A percentile compares a stretch with the other conserved stretches of the same genome.
These are phyloP conservation scores for Leishmania aethiopica DNA, from an alignment of 208 protist species.

Conservation along the genomic window DNA sequence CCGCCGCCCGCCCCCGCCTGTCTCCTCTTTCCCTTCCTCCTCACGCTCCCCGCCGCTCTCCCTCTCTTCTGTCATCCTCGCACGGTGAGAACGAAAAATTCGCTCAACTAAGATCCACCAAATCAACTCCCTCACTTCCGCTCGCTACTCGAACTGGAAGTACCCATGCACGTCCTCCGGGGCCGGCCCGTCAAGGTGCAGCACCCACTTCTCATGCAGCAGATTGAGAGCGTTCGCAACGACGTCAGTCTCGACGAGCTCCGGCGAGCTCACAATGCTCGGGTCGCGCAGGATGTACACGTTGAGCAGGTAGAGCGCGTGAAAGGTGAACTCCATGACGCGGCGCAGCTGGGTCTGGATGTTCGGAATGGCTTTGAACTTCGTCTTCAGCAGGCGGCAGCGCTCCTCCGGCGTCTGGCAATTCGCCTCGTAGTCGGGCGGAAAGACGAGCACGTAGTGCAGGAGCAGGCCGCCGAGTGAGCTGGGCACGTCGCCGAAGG, in stretches of 20 bases:
- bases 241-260: conserved; percentile 38
- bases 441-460: conserved; percentile 89
- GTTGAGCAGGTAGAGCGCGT: conserved; percentile 78
- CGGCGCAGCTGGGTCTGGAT: conserved; percentile 55
- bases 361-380: conserved; percentile 76
- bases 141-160: conserved; percentile 31
- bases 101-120: background rate
- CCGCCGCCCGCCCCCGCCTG: background rate
- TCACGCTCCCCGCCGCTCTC: background rate
- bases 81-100: conserved; percentile 2
- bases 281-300: conserved; percentile 57
- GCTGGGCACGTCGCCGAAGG: conserved; percentile 72
- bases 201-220: conserved; percentile 67
- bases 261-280: conserved; percentile 21
- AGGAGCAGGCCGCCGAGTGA: conserved; percentile 83
- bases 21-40: background rate
- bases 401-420: conserved; percentile 63
- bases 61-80: background rate
- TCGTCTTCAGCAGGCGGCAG: conserved; percentile 58
- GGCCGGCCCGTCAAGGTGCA: conserved; percentile 65
- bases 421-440: conserved; percentile 76
- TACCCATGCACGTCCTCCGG: conserved; percentile 66
- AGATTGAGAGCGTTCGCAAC: conserved; percentile 60
- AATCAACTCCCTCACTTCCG: background rate
- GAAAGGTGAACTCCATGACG: conserved; percentile 84